phyloP scores from a whole-genome alignment of 179 eudicot species.

The Actinidia polygama region DNA sequence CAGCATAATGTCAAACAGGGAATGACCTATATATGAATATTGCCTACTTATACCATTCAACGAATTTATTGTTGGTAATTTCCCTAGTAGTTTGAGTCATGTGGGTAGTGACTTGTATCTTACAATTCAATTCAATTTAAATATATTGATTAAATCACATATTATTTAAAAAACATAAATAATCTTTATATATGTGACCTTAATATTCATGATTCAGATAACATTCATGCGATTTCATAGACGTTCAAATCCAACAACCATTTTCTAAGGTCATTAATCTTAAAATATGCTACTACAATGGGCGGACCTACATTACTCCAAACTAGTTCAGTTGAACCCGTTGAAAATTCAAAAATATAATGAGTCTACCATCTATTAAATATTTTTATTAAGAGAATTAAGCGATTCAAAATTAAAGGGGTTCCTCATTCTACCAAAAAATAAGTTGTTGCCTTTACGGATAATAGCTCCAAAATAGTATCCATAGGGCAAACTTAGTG shows the following conservation, averaged over 20 bases:
- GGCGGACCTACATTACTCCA: no score
- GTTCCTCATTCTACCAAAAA: no score
- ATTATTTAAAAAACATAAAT: neutral
- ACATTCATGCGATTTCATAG: neutral
- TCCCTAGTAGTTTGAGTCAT: neutral
- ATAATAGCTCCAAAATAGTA: no score
- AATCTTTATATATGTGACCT: neutral
- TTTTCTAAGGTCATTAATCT: neutral
- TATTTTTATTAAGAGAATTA: no score
- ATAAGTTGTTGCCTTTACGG: no score
- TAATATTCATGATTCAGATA: neutral
- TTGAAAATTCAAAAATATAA: no score
- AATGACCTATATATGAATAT: neutral
- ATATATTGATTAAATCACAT: no score
- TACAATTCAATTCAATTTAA: neutral
- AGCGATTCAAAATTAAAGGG: no score
- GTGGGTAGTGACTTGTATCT: neutral
- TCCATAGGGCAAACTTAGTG: no score
- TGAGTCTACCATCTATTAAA: no score
- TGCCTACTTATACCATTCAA: neutral
- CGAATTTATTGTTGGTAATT: neutral
- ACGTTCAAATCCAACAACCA: neutral
- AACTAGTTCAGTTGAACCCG: no score
- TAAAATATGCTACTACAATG: neutral
- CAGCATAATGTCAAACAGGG: neutral